Conservation (phyloP, 2,329 filamentous ascomycete species). For the Talaromyces sp. region DNA sequence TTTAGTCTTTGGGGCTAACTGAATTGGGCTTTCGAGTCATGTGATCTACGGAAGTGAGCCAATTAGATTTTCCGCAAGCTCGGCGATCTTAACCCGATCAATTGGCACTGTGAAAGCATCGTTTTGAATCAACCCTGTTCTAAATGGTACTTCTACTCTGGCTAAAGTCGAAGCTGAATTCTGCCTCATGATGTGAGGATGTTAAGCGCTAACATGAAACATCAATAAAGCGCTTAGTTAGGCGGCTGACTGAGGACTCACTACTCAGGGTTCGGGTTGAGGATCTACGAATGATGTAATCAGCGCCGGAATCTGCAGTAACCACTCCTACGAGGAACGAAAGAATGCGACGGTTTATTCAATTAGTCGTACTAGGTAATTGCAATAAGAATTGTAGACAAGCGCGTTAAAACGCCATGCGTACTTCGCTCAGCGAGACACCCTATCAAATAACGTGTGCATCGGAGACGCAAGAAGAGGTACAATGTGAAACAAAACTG, state of each 20-base stretch:
- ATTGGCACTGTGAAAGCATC: too few species aligned
- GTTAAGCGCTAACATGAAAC: too few species aligned
- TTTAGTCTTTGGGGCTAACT: neutral
- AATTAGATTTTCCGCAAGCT: neutral
- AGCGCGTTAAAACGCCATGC: neutral
- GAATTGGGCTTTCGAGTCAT: neutral
- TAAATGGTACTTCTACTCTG: too few species aligned
- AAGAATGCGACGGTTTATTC: neutral
- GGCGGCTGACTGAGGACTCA: too few species aligned
- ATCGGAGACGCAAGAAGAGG: slow-evolving; percentile 14
- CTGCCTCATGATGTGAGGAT: too few species aligned
- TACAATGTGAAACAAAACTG: slow-evolving; percentile 31
- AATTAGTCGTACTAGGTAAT: slow-evolving; percentile 7
- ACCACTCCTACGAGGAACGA: too few species aligned
- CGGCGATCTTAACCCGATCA: neutral
- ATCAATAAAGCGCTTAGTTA: too few species aligned
- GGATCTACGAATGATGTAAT: too few species aligned
- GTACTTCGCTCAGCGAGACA: slow-evolving; percentile 3
- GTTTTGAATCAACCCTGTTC: neutral
- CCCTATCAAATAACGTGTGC: neutral
- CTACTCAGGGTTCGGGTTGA: too few species aligned
- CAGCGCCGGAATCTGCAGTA: too few species aligned
- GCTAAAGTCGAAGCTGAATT: too few species aligned
- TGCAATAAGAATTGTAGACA: slow-evolving; percentile 1
- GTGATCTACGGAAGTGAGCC: neutral